phyloP scores from a whole-genome alignment of 257 asterid species.

The Nicotiana undulata region DNA sequence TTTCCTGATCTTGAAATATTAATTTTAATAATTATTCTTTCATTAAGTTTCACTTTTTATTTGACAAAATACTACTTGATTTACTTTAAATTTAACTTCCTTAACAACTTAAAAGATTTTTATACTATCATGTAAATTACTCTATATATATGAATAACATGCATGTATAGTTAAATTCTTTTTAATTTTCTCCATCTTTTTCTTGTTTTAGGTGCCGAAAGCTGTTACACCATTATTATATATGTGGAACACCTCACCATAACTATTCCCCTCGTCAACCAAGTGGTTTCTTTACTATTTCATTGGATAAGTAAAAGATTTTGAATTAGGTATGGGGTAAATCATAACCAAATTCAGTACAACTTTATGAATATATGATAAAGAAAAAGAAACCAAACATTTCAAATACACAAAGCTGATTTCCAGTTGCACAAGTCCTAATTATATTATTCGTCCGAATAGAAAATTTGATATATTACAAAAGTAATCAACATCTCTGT shows the following conservation, averaged over 20 bases:
- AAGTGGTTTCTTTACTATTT: neutral
- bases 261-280: neutral
- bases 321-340: neutral
- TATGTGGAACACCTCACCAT: slow-evolving; percentile 2
- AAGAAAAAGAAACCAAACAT: neutral
- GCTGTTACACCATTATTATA: neutral
- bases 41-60: neutral
- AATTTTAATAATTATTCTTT: neutral
- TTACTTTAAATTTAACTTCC: neutral
- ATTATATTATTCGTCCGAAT: neutral
- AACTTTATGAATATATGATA: neutral
- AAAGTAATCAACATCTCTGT: neutral
- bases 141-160: neutral
- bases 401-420: neutral
- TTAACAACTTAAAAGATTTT: neutral
- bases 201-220: neutral
- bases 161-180: neutral
- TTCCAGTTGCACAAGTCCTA: neutral
- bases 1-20: neutral
- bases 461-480: neutral
- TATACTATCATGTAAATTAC: neutral
- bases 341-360: neutral
- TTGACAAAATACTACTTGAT: neutral
- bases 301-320: neutral
- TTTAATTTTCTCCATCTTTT: neutral